phyloP scores from a whole-genome alignment of 2,329 filamentous ascomycete species.

The Bipolaris gigantea region DNA sequence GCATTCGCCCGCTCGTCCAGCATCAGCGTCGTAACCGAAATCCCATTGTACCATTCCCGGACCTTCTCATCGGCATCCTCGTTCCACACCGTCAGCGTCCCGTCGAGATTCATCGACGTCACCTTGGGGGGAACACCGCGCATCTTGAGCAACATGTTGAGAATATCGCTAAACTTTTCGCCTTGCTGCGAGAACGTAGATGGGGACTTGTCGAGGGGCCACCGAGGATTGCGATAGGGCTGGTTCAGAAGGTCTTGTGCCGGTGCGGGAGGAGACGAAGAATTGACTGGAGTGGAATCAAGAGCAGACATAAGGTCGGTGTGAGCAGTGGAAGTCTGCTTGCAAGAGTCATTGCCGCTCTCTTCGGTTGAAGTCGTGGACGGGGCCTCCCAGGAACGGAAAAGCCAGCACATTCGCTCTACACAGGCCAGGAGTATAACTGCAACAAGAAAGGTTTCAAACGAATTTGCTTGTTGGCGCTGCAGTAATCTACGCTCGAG shows the following conservation, averaged over 20 bases:
- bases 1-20: constrained; percentile 37
- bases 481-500: constrained; percentile 62
- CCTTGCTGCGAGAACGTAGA: constrained; percentile 58
- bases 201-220: constrained; percentile 59
- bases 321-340: constrained; percentile 11
- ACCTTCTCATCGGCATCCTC: constrained; percentile 38
- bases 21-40: constrained; percentile 31
- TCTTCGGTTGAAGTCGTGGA: background rate
- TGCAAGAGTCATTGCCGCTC: constrained; percentile 2
- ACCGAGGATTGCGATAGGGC: constrained; percentile 38
- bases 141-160: constrained; percentile 62
- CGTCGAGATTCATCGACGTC: constrained; percentile 33
- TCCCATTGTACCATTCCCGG: constrained; percentile 42
- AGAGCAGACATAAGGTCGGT: constrained; percentile 30
- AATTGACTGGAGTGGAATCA: constrained; percentile 19
- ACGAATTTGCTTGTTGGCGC: constrained; percentile 58
- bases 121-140: constrained; percentile 52
- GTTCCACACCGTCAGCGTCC: constrained; percentile 40
- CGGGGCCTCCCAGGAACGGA: constrained; percentile 53
- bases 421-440: constrained; percentile 62
- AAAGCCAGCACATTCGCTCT: constrained; percentile 62
- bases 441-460: constrained; percentile 62
- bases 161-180: constrained; percentile 59
- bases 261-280: background rate
- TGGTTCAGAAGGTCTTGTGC: constrained; percentile 7